These are phyloP conservation scores for Syzygium aromaticum DNA, from an alignment of 345 rosid species.

Conservation along the genomic window DNA sequence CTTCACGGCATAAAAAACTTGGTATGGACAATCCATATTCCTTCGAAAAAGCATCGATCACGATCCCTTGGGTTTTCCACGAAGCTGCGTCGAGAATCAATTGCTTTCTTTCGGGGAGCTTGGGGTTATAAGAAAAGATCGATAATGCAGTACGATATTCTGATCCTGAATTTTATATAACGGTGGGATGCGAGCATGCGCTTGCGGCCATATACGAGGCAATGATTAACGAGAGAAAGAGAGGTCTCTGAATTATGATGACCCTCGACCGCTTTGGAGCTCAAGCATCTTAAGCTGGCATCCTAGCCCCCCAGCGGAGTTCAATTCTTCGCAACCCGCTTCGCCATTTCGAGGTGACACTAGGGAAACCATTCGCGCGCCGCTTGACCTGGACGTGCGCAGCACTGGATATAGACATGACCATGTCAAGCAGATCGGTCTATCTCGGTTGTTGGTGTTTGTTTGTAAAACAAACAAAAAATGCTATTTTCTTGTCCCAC, in stretches of 20 bases:
- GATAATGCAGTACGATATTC: not conserved
- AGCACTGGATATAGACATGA: not conserved
- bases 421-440: not conserved
- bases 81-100: not conserved
- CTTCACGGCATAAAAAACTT: not conserved
- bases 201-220: not conserved
- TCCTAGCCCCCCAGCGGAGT: not conserved
- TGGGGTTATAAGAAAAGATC: not conserved
- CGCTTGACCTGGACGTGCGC: not conserved
- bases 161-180: not conserved
- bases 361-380: not conserved
- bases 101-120: not conserved
- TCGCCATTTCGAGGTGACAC: not conserved
- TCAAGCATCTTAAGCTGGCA: not conserved
- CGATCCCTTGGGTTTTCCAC: not conserved
- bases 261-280: not conserved
- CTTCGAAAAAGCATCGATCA: not conserved
- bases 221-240: not conserved
- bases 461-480: too few species aligned
- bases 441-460: too few species aligned
- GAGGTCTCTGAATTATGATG: not conserved
- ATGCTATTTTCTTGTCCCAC: too few species aligned
- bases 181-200: not conserved
- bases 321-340: not conserved
- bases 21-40: not conserved